Percentiles rank a stretch among this genome's conserved stretches.
phyloP scores from a whole-genome alignment of 345 rosid genomes.

The Ceriops tagal region DNA sequence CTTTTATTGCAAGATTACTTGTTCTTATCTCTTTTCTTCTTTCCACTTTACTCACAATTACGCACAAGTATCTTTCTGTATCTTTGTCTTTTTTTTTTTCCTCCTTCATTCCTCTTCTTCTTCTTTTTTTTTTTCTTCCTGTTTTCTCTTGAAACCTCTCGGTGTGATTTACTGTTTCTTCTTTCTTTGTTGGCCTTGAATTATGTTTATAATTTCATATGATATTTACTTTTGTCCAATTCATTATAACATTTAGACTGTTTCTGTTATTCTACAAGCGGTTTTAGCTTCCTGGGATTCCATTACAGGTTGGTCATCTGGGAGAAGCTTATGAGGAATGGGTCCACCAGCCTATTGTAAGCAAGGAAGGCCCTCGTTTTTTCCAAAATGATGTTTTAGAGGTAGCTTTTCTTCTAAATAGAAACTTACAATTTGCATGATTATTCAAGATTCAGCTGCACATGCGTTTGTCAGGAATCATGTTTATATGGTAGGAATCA shows the following conservation, averaged over 20 bases:
- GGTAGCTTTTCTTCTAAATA: constrained; percentile 36
- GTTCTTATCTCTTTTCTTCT: too few relatives aligned
- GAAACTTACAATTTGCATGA: background rate
- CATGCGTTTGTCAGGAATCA: background rate
- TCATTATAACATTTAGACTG: background rate
- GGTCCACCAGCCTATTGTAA: constrained; percentile 96
- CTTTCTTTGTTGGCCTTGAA: background rate
- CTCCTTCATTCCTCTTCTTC: background rate
- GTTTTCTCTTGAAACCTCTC: too few relatives aligned
- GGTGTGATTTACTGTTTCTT: too few relatives aligned
- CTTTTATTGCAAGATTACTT: background rate
- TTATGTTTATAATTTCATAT: too few relatives aligned
- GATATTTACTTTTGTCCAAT: background rate
- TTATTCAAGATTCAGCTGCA: background rate
- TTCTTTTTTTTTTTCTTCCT: background rate
- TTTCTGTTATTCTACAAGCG: background rate
- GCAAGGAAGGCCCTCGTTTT: constrained; percentile 91
- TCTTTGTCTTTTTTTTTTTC: background rate
- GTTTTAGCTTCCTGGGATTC: constrained; percentile 12
- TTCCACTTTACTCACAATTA: too few relatives aligned
- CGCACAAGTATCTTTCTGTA: background rate
- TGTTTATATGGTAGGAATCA: background rate
- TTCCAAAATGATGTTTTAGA: constrained; percentile 83
- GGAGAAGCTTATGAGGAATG: constrained; percentile 93
- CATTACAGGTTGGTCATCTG: constrained; percentile 86